Conservation (phyloP, 495 filamentous ascomycete species). For the Penicillium desertorum region DNA sequence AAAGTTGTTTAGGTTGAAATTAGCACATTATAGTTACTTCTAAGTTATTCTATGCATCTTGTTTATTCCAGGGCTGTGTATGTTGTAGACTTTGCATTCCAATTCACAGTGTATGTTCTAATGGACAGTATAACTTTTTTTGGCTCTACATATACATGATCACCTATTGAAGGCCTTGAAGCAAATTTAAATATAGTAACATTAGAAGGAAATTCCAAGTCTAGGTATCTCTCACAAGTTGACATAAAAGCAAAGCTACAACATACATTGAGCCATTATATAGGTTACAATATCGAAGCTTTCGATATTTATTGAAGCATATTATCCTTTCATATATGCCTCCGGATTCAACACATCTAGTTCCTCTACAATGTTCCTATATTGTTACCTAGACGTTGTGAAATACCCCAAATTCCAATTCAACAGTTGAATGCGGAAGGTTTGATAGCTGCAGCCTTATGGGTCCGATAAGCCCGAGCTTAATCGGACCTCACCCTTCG, state of each 20-base stretch:
- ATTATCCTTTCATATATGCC: not conserved
- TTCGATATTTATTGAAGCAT: not conserved
- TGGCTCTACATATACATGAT: not conserved
- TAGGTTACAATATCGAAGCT: not conserved
- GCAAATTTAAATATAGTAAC: not conserved
- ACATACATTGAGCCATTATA: not conserved
- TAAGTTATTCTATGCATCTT: not conserved
- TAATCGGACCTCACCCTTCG: slow-evolving; percentile 27
- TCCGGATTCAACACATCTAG: not conserved
- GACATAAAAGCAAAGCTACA: not conserved
- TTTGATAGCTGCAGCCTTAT: slow-evolving; percentile 15
- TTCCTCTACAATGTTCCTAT: not conserved
- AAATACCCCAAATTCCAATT: not conserved
- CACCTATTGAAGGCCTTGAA: not conserved
- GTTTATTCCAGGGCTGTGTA: not conserved
- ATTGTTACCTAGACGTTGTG: not conserved
- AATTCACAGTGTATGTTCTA: not conserved
- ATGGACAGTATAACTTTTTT: too few relatives aligned
- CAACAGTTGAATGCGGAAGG: not conserved
- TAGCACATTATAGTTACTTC: not conserved
- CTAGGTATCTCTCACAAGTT: not conserved
- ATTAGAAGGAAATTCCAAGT: not conserved
- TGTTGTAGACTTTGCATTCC: not conserved
- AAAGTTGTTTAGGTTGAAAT: not conserved
- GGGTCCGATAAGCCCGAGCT: slow-evolving; percentile 30